Percentiles rank a stretch among this genome's conserved stretches.
Evolutionary conservation across 2,329 filamentous ascomycete genomes (phyloP).

Genomic region (Colletotrichum tropicicola): DNA sequence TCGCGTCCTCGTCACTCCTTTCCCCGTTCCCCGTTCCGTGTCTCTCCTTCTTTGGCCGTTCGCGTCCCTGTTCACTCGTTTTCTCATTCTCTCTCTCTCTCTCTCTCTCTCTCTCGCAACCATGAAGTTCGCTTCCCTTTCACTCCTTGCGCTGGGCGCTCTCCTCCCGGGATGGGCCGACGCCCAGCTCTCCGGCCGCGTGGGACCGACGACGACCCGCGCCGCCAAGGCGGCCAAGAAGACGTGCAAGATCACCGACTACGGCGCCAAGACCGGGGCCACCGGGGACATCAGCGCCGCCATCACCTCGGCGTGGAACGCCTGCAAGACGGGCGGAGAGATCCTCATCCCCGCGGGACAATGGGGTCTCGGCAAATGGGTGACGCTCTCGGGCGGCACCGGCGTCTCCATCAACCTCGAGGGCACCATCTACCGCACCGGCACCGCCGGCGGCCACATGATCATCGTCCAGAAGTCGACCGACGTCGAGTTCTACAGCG

Average conservation of each 20-base stretch:
- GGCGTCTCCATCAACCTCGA: constrained; percentile 59
- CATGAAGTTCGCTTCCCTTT: constrained; percentile 22
- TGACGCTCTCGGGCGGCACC: constrained; percentile 51
- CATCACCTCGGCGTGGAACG: constrained; percentile 37
- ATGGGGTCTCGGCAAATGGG: constrained; percentile 56
- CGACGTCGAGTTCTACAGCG: constrained; percentile 58
- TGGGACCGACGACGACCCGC: constrained; percentile 38
- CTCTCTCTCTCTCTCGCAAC: not conserved
- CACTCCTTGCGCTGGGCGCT: constrained; percentile 25
- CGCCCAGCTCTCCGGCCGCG: constrained; percentile 37
- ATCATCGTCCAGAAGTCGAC: constrained; percentile 28
- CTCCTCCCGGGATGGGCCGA: constrained; percentile 12
- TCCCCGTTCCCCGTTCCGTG: not conserved
- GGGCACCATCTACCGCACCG: constrained; percentile 40
- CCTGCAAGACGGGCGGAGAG: constrained; percentile 57
- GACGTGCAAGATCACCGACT: constrained; percentile 57
- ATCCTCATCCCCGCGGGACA: constrained; percentile 57
- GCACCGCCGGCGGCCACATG: constrained; percentile 31
- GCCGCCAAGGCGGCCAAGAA: constrained; percentile 39
- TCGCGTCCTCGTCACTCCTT: not conserved
- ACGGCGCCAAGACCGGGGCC: constrained; percentile 58
- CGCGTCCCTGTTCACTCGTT: constrained; percentile 15
- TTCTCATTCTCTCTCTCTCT: not conserved
- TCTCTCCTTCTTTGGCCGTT: not conserved
- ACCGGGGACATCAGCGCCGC: constrained; percentile 49